Evolutionary conservation across 257 asterid genomes (phyloP).

Genomic region (Oldenlandia corymbosa): DNA sequence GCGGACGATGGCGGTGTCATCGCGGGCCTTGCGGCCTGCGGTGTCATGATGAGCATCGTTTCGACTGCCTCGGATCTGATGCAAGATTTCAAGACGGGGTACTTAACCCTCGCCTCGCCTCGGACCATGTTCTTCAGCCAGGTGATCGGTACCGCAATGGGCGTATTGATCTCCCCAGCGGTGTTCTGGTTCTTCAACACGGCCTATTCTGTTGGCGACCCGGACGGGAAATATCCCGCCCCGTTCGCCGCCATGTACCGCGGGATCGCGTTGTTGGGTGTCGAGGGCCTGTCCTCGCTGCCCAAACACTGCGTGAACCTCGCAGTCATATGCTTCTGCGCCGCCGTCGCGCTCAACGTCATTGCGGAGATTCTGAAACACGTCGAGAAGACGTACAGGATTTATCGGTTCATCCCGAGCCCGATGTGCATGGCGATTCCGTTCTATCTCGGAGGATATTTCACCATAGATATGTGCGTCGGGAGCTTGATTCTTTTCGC

Average conservation of each 20-base stretch:
- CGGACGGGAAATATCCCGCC: conserved; percentile 43
- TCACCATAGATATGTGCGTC: conserved; percentile 72
- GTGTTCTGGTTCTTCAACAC: conserved; percentile 62
- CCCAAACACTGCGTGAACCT: conserved; percentile 54
- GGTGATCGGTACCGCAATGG: conserved; percentile 51
- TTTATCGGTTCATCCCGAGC: conserved; percentile 52
- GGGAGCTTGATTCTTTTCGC: conserved; percentile 57
- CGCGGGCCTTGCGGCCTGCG: conserved; percentile 67
- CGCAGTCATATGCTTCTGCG: conserved; percentile 28
- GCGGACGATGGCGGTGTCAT: conserved; percentile 46
- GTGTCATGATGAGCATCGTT: conserved; percentile 69
- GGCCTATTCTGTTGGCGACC: conserved; percentile 46
- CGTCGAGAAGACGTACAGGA: conserved; percentile 36
- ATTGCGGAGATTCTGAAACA: conserved; percentile 17
- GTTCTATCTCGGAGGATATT: conserved; percentile 59
- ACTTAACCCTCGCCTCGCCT: conserved; percentile 56
- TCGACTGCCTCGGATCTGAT: conserved; percentile 58
- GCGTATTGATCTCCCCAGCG: conserved; percentile 41
- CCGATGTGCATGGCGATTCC: conserved; percentile 91
- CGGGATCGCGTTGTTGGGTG: conserved; percentile 53
- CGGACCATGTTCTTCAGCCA: conserved; percentile 62
- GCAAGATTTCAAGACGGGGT: conserved; percentile 72
- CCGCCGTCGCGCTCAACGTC: conserved; percentile 29
- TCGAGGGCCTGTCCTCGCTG: conserved; percentile 52
- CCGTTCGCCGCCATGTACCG: conserved; percentile 49